Percentiles rank a stretch among this genome's conserved stretches.
These are phyloP conservation scores for Calonectria fujianensis DNA, from an alignment of 2,329 filamentous ascomycete species.

Conservation along the genomic window DNA sequence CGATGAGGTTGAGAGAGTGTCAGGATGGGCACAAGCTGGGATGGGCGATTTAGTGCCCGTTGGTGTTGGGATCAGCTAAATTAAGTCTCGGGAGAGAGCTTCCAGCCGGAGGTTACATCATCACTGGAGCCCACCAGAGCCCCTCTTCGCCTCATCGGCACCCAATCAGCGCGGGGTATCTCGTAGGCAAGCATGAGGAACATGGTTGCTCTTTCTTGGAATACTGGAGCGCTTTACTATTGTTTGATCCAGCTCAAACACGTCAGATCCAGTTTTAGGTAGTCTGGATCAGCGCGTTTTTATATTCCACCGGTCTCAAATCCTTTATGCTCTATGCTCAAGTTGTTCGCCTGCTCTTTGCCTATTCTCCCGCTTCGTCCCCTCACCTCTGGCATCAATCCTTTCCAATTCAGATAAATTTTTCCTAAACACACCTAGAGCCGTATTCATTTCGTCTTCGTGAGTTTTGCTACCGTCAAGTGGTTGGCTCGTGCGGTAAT, in stretches of 20 bases:
- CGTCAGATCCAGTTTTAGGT: background rate
- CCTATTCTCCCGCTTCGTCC: background rate
- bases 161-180: constrained; percentile 5
- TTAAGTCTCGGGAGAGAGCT: constrained; percentile 21
- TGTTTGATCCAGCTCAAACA: background rate
- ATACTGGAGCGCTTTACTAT: no score
- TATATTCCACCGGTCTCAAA: background rate
- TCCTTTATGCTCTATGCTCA: background rate
- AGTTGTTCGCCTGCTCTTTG: background rate
- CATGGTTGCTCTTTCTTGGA: background rate
- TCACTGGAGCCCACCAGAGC: constrained; percentile 16
- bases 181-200: background rate
- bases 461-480: background rate
- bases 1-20: constrained; percentile 4
- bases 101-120: constrained; percentile 26
- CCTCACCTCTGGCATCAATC: constrained; percentile 1
- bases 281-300: background rate
- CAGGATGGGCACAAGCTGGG: background rate
- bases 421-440: background rate
- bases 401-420: constrained; percentile 6
- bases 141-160: constrained; percentile 2
- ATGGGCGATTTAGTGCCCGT: constrained; percentile 19
- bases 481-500: background rate
- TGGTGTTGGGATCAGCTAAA: constrained; percentile 23
- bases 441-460: constrained; percentile 3